These are phyloP conservation scores for Tolypocladium tundrense DNA, from an alignment of 2,329 filamentous ascomycete genomes.

Conservation along the genomic window DNA sequence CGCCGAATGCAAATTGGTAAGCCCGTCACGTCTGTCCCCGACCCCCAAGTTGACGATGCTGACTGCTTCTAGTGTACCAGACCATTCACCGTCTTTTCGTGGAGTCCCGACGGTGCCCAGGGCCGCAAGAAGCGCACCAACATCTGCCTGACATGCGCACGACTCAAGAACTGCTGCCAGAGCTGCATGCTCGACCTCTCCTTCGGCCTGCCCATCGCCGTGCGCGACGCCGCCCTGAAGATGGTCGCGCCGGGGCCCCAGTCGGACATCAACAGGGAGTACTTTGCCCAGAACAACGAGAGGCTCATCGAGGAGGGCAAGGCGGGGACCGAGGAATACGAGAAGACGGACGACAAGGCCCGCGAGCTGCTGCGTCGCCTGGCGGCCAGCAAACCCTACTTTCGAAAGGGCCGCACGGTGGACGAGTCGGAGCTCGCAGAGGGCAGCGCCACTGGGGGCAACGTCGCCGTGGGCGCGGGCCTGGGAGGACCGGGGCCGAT, in stretches of 20 bases:
- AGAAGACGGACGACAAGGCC: conserved; percentile 95
- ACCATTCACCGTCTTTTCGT: conserved; percentile 91
- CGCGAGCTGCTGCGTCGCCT: conserved; percentile 75
- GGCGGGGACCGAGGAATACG: conserved; percentile 78
- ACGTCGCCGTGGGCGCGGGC: conserved; percentile 42
- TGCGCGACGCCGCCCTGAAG: conserved; percentile 92
- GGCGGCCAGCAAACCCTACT: conserved; percentile 90
- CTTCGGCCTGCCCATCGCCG: conserved; percentile 88
- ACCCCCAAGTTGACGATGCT: neutral
- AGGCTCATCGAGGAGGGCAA: conserved; percentile 87
- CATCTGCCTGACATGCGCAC: conserved; percentile 92
- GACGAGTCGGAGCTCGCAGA: conserved; percentile 40
- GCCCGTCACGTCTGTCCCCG: conserved; percentile 2
- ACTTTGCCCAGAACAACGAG: conserved; percentile 96
- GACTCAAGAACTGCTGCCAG: conserved; percentile 97
- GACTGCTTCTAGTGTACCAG: conserved; percentile 58
- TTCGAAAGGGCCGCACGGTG: conserved; percentile 73
- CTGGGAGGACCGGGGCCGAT: conserved; percentile 63
- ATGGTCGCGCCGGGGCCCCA: conserved; percentile 93
- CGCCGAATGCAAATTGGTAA: conserved; percentile 64
- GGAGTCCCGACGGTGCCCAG: conserved; percentile 82
- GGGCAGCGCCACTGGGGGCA: conserved; percentile 29
- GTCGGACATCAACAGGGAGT: conserved; percentile 90
- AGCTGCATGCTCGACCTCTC: conserved; percentile 97
- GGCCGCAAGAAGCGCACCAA: conserved; percentile 87